Evolutionary conservation across 345 rosid species (phyloP).

Genomic region (Salix dunnii): DNA sequence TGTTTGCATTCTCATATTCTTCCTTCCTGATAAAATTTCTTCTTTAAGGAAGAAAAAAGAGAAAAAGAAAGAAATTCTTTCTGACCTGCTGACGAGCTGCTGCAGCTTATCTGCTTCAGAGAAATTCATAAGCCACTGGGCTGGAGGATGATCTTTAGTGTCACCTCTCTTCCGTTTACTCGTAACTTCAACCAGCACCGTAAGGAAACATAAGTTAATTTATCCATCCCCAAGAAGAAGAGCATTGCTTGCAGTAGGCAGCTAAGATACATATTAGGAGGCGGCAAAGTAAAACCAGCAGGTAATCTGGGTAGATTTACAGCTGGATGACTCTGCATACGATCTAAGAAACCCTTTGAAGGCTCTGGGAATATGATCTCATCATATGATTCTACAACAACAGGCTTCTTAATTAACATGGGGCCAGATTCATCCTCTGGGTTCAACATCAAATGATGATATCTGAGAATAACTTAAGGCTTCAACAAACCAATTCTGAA

Average conservation of each 20-base stretch:
- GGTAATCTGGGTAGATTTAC: constrained; percentile 32
- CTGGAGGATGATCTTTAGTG: constrained; percentile 30
- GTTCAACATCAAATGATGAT: constrained; percentile 31
- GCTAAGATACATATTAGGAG: constrained; percentile 12
- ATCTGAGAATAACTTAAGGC: constrained; percentile 8
- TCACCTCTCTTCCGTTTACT: constrained; percentile 30
- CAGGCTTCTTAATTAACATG: constrained; percentile 32
- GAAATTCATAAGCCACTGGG: constrained; percentile 27
- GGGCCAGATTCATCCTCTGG: constrained; percentile 31
- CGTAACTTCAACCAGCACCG: constrained; percentile 25
- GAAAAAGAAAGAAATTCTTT: neutral
- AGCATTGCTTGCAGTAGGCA: neutral
- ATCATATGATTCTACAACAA: constrained; percentile 32
- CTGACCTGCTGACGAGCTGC: constrained; percentile 36
- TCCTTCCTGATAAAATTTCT: neutral
- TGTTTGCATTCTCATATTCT: neutral
- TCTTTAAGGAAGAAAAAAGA: neutral
- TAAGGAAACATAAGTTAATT: neutral
- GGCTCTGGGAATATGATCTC: constrained; percentile 36
- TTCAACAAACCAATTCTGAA: neutral
- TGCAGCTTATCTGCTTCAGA: constrained; percentile 37
- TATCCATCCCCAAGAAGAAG: constrained; percentile 6
- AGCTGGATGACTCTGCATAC: constrained; percentile 29
- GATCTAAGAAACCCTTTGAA: constrained; percentile 29
- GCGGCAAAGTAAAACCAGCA: constrained; percentile 29